Conservation (phyloP, 805 yeast species). For the Starmerella riodocensis region DNA sequence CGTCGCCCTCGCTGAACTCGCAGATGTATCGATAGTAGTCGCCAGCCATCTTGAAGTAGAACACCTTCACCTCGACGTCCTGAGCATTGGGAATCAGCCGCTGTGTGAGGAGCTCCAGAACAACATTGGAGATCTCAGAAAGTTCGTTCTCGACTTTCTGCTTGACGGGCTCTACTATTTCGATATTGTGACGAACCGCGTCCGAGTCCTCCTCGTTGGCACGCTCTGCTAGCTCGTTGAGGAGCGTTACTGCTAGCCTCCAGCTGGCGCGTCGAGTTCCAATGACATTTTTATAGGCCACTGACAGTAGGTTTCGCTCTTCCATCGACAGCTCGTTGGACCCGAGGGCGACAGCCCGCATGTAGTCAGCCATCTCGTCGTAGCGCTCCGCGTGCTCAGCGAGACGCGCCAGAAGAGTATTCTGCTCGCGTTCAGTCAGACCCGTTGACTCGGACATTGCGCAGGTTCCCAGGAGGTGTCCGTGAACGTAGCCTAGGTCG, state of each 20-base stretch:
- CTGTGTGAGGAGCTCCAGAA: constrained; percentile 70
- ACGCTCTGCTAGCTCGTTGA: constrained; percentile 93
- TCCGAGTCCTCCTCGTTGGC: constrained; percentile 37
- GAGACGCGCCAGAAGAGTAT: constrained; percentile 90
- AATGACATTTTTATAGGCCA: constrained; percentile 95
- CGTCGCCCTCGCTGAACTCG: constrained; percentile 84
- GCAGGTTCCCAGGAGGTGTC: no score
- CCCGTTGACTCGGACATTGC: no score
- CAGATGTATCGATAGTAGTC: constrained; percentile 98
- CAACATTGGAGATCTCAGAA: constrained; percentile 86
- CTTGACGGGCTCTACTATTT: constrained; percentile 86
- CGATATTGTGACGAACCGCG: constrained; percentile 45
- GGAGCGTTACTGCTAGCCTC: constrained; percentile 83
- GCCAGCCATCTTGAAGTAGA: constrained; percentile 98
- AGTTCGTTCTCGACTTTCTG: constrained; percentile 87
- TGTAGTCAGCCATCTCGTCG: constrained; percentile 97
- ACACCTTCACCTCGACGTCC: constrained; percentile 95
- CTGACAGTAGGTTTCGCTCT: constrained; percentile 93
- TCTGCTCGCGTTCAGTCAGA: constrained; percentile 58
- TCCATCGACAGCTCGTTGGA: constrained; percentile 94
- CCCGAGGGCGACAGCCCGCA: constrained; percentile 93
- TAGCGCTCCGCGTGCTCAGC: constrained; percentile 99
- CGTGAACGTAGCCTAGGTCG: no score
- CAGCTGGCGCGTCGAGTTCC: constrained; percentile 99
- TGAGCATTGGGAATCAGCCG: constrained; percentile 89